A percentile compares a stretch with the other conserved stretches of the same genome.
phyloP scores from a whole-genome alignment of 2,329 filamentous ascomycete genomes.

The Pseudogymnoascus verrucosus region DNA sequence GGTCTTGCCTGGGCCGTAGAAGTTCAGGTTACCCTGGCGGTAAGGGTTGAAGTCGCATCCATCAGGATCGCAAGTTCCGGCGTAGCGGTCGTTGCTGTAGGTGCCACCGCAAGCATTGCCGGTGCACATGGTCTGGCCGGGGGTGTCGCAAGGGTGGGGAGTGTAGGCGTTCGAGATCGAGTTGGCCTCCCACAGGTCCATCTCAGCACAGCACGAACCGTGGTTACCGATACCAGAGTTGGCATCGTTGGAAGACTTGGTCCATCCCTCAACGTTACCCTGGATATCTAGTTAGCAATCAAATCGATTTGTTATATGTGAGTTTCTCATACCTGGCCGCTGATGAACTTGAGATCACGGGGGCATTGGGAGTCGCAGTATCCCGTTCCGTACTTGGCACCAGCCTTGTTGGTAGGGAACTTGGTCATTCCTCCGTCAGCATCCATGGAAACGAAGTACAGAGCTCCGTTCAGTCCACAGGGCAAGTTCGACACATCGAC shows the following conservation, averaged over 20 bases:
- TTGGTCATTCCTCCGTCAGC: slow-evolving; percentile 48
- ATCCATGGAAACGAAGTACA: slow-evolving; percentile 59
- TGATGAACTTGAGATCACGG: slow-evolving; percentile 45
- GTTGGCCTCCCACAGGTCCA: slow-evolving; percentile 63
- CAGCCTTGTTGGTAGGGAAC: slow-evolving; percentile 46
- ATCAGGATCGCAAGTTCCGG: slow-evolving; percentile 49
- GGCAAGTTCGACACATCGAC: slow-evolving; percentile 61
- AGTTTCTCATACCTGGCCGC: slow-evolving; percentile 35
- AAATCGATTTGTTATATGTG: slow-evolving; percentile 14
- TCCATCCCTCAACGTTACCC: slow-evolving; percentile 49
- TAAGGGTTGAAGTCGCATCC: slow-evolving; percentile 56
- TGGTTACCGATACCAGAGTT: slow-evolving; percentile 45
- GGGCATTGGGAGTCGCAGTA: slow-evolving; percentile 57
- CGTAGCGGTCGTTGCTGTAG: slow-evolving; percentile 39
- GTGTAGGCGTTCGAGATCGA: slow-evolving; percentile 49
- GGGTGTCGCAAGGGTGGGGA: slow-evolving; percentile 45
- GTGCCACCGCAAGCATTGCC: slow-evolving; percentile 32
- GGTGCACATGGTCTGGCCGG: slow-evolving; percentile 37
- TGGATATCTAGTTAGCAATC: slow-evolving; percentile 21
- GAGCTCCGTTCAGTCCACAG: slow-evolving; percentile 64
- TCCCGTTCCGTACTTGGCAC: slow-evolving; percentile 53
- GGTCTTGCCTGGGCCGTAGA: slow-evolving; percentile 48
- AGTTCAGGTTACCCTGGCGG: slow-evolving; percentile 47
- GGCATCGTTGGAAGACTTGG: slow-evolving; percentile 37
- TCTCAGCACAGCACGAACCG: slow-evolving; percentile 59